Percentiles rank a stretch among this genome's conserved stretches.
Conservation (phyloP, 1,284 basidiomycete genomes). For the Tetrapyrgos nigripes region DNA sequence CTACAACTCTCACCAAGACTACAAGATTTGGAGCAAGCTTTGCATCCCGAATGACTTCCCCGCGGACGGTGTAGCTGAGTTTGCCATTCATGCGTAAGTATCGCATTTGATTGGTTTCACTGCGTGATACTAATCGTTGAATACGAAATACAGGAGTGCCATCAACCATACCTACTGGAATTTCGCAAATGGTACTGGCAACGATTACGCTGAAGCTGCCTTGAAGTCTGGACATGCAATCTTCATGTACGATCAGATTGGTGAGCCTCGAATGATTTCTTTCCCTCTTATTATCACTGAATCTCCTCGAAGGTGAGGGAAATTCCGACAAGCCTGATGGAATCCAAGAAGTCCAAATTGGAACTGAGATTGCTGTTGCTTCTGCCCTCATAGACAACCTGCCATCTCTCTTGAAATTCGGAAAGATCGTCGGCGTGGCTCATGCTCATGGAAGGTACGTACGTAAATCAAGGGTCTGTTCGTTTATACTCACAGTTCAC, state of each 20-base stretch:
- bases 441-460: constrained; percentile 38
- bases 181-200: constrained; percentile 27
- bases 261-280: constrained; percentile 6
- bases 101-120: not conserved
- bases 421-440: constrained; percentile 34
- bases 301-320: constrained; percentile 23
- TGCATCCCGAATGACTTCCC: constrained; percentile 21
- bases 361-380: constrained; percentile 40
- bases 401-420: constrained; percentile 21
- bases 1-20: not conserved
- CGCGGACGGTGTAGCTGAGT: constrained; percentile 16
- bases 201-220: constrained; percentile 34
- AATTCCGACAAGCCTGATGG: constrained; percentile 35
- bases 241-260: constrained; percentile 42
- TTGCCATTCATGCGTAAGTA: constrained; percentile 29
- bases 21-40: constrained; percentile 22
- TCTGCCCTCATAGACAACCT: constrained; percentile 32
- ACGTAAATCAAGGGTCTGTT: not conserved
- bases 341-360: constrained; percentile 33
- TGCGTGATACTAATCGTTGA: constrained; percentile 5
- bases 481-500: not conserved
- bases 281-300: not conserved
- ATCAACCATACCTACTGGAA: constrained; percentile 37
- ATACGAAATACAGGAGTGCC: constrained; percentile 27
- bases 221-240: constrained; percentile 32